Conservation (phyloP, 2,329 filamentous ascomycete genomes). For the Fusarium dlaminii region DNA sequence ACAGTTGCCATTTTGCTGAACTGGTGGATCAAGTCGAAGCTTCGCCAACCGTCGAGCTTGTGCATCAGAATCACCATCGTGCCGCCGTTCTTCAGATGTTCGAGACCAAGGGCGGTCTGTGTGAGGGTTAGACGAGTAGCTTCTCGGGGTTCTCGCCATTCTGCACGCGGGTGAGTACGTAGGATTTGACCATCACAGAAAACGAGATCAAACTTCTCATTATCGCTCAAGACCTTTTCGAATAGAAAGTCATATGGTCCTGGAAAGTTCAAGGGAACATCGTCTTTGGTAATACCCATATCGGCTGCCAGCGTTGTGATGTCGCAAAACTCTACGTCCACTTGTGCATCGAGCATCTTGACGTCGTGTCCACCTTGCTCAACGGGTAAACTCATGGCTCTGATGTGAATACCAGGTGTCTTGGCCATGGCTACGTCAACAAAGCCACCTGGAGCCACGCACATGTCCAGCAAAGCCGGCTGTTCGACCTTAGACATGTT, state of each 20-base stretch:
- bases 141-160: constrained; percentile 50
- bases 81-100: constrained; percentile 56
- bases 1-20: constrained; percentile 53
- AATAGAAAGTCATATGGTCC: constrained; percentile 34
- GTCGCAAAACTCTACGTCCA: constrained; percentile 49
- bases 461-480: constrained; percentile 59
- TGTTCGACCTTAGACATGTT: constrained; percentile 8
- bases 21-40: constrained; percentile 47
- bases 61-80: constrained; percentile 63
- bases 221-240: not conserved
- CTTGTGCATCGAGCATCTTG: constrained; percentile 34
- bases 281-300: constrained; percentile 45
- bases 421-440: constrained; percentile 48
- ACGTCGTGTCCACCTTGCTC: constrained; percentile 53
- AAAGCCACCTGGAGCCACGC: constrained; percentile 66
- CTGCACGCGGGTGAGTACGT: constrained; percentile 47
- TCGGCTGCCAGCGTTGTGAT: constrained; percentile 62
- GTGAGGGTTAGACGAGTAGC: constrained; percentile 47
- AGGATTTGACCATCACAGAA: constrained; percentile 60
- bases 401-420: constrained; percentile 47
- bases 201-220: constrained; percentile 52
- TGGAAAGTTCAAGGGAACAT: constrained; percentile 44
- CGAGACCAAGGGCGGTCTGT: constrained; percentile 57
- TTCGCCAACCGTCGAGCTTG: constrained; percentile 54
- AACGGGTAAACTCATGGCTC: constrained; percentile 54